Percentiles rank a stretch among this genome's conserved stretches.
These are phyloP conservation scores for Viridothelium virens DNA, from an alignment of 495 filamentous ascomycete genomes.

Conservation along the genomic window DNA sequence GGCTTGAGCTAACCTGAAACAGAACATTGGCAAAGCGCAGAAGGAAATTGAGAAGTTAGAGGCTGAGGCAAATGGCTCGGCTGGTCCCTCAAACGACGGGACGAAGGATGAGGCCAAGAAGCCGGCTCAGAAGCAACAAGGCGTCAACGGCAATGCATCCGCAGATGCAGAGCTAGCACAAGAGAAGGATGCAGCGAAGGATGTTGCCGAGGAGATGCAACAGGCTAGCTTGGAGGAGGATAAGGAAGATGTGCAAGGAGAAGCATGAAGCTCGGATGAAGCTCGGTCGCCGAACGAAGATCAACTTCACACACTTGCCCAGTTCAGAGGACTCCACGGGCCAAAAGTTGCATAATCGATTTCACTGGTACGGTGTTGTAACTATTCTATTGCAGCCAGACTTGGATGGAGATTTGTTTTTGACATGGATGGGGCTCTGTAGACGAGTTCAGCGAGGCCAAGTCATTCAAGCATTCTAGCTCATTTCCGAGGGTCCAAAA, in stretches of 20 bases:
- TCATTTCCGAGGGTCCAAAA: no score
- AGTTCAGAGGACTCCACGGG: not conserved
- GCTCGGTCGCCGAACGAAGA: no score
- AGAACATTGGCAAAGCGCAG: slow-evolving; percentile 68
- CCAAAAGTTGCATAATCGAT: not conserved
- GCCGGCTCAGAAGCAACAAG: slow-evolving; percentile 42
- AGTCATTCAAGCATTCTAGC: no score
- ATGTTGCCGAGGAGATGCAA: slow-evolving; percentile 52
- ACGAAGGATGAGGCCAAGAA: slow-evolving; percentile 45
- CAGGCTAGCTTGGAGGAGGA: slow-evolving; percentile 56
- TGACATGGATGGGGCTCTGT: not conserved
- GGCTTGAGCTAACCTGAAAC: not conserved
- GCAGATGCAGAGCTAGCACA: slow-evolving; percentile 49
- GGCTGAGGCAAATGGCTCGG: slow-evolving; percentile 39
- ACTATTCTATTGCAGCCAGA: not conserved
- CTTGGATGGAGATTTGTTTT: not conserved
- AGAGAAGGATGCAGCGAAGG: slow-evolving; percentile 51
- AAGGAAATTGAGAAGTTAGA: slow-evolving; percentile 61
- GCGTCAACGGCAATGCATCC: slow-evolving; percentile 46
- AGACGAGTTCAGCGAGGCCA: not conserved
- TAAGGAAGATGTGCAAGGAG: slow-evolving; percentile 19
- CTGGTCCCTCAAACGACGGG: slow-evolving; percentile 29
- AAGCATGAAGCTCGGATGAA: not conserved
- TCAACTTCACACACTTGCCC: not conserved
- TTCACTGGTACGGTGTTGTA: not conserved